Evolutionary conservation across 805 yeast genomes (phyloP).

Genomic region (Hanseniaspora thailandica): DNA sequence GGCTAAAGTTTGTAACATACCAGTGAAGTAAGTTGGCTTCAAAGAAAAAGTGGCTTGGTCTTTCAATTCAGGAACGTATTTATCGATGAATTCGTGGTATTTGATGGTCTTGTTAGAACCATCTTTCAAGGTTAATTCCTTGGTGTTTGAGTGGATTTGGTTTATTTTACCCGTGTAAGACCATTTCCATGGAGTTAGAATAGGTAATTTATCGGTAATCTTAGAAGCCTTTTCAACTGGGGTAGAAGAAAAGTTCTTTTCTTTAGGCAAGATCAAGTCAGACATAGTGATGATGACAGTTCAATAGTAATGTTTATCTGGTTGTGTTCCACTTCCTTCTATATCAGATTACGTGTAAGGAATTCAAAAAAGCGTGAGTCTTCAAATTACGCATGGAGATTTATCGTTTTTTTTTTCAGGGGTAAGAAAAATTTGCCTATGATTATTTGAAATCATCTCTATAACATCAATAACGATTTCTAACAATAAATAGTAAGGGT

Average conservation of each 20-base stretch:
- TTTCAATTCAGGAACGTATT: conserved; percentile 36
- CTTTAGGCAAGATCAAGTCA: not conserved
- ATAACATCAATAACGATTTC: too few relatives aligned
- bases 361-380: not conserved
- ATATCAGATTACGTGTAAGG: not conserved
- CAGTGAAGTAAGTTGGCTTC: conserved; percentile 56
- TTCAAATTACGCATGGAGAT: not conserved
- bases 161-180: conserved; percentile 28
- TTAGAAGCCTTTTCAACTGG: conserved; percentile 1
- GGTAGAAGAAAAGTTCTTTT: not conserved
- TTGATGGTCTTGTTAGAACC: conserved; percentile 16
- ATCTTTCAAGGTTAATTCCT: conserved; percentile 20
- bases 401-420: too few relatives aligned
- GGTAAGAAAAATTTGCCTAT: not conserved
- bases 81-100: conserved; percentile 21
- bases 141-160: conserved; percentile 21
- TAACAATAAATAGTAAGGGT: too few relatives aligned
- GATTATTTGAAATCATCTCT: too few relatives aligned
- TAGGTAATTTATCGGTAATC: conserved; percentile 13
- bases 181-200: conserved; percentile 27
- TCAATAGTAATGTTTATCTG: too few relatives aligned
- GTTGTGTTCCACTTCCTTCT: not conserved
- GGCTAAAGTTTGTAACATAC: conserved; percentile 66
- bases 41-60: conserved; percentile 42
- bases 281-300: conserved; percentile 2